Evolutionary conservation across 139 green algal species (phyloP), one percentile per base, ranked within the genome.

Genomic region (Pycnococcus provasolii): DNA sequence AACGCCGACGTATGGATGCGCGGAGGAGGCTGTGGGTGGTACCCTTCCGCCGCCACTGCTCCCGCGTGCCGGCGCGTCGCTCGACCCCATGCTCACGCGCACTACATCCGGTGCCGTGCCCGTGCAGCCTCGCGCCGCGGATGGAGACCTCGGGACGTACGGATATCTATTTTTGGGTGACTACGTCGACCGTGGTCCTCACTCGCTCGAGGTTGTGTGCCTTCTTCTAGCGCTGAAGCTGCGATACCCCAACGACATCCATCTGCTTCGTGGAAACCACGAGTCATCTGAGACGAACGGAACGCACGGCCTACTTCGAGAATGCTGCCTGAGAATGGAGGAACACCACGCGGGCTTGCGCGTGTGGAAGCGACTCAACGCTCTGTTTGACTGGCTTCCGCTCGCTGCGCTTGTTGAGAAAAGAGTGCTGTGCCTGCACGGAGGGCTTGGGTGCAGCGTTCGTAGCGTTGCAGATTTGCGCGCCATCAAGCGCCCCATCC

Each of bases 351-450:
- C 26, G 26, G 26, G 26, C 26, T 26, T 98, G 61, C 78, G 94
- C 60, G 81, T 99, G 41, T 99, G 93, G 93, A 89, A 96, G 53
- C 96, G 86, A 0, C 99, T 99, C 78, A 99, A 90, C 39, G 93
- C 99, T 68, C 98, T 92, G 80, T 99, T 99, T 84, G 99, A 99
- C 82, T 99, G 93, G 78, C 78, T 99, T 62, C 93, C 93, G 4
- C 88, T 97, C 47, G 84, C 85, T 11, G 93, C 94, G 37, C 81
- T 99, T 3, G 89, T 99, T 41, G 93, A 99, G 66, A 94, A 99
- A 76, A 99, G 99, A 87, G 99, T 99, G 62, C 77, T 99, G 51
- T 99, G 93, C 85, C 99, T 99, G 91, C 93, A 99, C 71, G 93
- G 93, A 41, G 93, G 93, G 15, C 82, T 99, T 26, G 26, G 26